These are phyloP conservation scores for Pseudogymnoascus verrucosus DNA, from an alignment of 2,329 filamentous ascomycete species.

Conservation along the genomic window DNA sequence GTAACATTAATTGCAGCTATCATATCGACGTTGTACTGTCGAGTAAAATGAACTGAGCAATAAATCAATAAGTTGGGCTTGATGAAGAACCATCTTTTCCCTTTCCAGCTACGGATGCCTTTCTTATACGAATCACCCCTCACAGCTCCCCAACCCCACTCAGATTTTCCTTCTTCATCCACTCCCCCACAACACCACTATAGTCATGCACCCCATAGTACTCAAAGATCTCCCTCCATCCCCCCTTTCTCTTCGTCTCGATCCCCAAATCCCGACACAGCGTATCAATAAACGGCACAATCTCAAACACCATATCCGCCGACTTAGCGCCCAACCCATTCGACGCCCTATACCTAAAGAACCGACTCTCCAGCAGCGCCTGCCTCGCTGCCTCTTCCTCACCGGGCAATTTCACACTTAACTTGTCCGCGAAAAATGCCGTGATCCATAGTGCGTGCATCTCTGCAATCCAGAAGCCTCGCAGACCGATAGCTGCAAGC, in stretches of 20 bases:
- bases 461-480: constrained; percentile 33
- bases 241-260: constrained; percentile 43
- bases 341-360: constrained; percentile 60
- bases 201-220: constrained; percentile 39
- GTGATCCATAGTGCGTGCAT: constrained; percentile 51
- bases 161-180: constrained; percentile 19
- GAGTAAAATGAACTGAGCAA: no score
- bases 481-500: constrained; percentile 33
- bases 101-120: no score
- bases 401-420: constrained; percentile 27
- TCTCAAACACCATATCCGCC: constrained; percentile 68
- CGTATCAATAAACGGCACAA: constrained; percentile 62
- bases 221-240: constrained; percentile 32
- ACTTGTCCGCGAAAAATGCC: constrained; percentile 50
- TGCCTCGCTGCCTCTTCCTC: constrained; percentile 37
- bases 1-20: no score
- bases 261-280: constrained; percentile 58
- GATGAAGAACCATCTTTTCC: not conserved
- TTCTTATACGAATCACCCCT: no score
- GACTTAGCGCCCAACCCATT: constrained; percentile 52
- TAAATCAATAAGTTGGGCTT: not conserved
- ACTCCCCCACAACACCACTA: constrained; percentile 34
- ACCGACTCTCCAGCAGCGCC: constrained; percentile 56
- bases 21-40: not conserved
- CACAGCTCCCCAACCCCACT: not conserved